Base-by-base conservation (phyloP, 331 rosid species). In the Pyrus hybrid region DNA sequence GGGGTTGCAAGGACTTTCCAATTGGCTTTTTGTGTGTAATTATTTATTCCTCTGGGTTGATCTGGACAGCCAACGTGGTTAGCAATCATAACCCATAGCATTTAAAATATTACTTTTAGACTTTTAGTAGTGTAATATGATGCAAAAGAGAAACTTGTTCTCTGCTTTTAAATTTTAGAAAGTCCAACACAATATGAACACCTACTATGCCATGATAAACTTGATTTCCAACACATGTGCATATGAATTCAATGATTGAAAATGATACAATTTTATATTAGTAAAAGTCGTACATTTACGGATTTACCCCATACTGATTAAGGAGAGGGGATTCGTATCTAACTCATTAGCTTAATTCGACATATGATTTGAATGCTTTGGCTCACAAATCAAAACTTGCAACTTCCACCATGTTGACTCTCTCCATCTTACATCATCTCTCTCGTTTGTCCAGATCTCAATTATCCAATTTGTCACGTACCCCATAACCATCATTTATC, bases 1-100 rank as follows among this genome's bases (percentile, higher is more conserved):
- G 79, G 71, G 20, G 18, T 57, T 82, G 84, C 87, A 86, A 1
- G 47, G 47, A 41, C 5, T 41, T 41, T 41, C 47, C 47, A 41
- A 41, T 41, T 62, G 67, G 67, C 35, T 14, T 13, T 62, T 25
- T 51, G 37, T 7, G 67, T 26, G 30, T 26, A 62, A 28, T 62
- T 62, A 62, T 7, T 2, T 20, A 14, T 62, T 62, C 47, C 47
- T 1, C 4, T 17, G 18, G 57, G 21, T 51, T 6, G 57, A n/a
- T n/a, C 21, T 17, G 56, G 47, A 41, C 47, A 41, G 47, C 47
- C 47, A 11, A 11, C 47, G 47, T 41, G 47, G 3, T 0, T 11
- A 11, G 47, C 14, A 41, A 41, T 11, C 1, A 41, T 41, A 11
- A 41, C 3, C 47, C 1, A 10, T 41, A 41, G 47, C 47, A 41